Base-by-base conservation (phyloP, 2,329 filamentous ascomycete species). In the Phialophora tarda region DNA sequence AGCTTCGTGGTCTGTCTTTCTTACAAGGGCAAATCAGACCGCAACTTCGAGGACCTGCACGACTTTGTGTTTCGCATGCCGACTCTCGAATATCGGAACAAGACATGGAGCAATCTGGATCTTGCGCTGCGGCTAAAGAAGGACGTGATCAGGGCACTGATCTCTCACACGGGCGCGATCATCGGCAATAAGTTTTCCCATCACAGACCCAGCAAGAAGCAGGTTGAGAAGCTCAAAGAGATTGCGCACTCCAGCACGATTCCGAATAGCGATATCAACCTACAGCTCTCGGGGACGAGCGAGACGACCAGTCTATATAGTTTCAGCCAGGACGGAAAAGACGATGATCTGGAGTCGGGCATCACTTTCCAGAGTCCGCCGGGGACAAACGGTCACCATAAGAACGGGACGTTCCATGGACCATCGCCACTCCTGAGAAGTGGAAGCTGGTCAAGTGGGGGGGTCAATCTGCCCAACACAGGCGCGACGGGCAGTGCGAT, bases 61-160 rank as follows among this genome's bases (percentile, higher is more conserved):
- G 90, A 98, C 75, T 96, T 99, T 72, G 95, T 99, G 57, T 99
- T 99, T 85, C 89, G 92, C 38, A 87, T 99, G 80, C 95, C 95
- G 3, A 90, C 91, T 1, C 89, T 99, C 55, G 95, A 99, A 77
- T 98, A 97, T 81, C 88, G 92, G 70, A 99, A 99, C 84, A 99
- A 99, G 83, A 98, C 93, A 8, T 99, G 95, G 95, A 97, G 93
- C 6, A 99, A 98, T 77, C 85, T 99, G 6, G 95, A 99, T 75
- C 86, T 99, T 10, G 93, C 94, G 0, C 84, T 98, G 56, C 91
- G 93, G 14, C 84, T 99, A 62, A 98, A 99, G 81, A 96, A 93
- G 76, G 93, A 96, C 55, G 91, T 98, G 65, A 92, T 97, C 75
- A 91, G 93, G 75, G 94, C 95, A 0, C 84, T 99, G 54, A 96